Evolutionary conservation across 1,284 basidiomycete species (phyloP).

Genomic region (Tilletia setariae): DNA sequence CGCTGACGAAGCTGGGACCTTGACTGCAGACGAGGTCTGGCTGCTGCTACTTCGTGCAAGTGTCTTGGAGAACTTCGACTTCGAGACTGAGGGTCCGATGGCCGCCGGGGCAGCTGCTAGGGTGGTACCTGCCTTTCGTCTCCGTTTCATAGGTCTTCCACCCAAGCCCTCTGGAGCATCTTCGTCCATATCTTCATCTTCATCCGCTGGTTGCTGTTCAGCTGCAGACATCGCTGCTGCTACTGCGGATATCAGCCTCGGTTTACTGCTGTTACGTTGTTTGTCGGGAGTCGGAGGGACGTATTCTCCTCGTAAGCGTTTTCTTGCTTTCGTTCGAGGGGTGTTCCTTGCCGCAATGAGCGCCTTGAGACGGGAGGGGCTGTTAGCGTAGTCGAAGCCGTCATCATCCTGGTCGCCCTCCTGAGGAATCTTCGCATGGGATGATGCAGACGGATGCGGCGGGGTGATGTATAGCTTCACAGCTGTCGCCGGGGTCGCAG

Average conservation of each 20-base stretch:
- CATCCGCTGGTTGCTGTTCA: neutral
- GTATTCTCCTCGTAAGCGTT: slow-evolving; percentile 9
- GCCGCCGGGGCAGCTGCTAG: too few species aligned
- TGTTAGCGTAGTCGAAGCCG: slow-evolving; percentile 11
- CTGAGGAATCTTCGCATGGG: neutral
- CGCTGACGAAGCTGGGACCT: too few species aligned
- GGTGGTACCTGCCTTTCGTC: neutral
- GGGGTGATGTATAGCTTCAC: neutral
- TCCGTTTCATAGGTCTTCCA: neutral
- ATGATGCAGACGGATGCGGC: neutral
- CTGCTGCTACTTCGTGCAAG: too few species aligned
- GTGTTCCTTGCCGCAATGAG: neutral
- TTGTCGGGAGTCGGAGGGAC: slow-evolving; percentile 1
- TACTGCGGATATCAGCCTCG: too few species aligned
- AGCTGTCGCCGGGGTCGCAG: neutral
- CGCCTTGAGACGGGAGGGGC: slow-evolving; percentile 10
- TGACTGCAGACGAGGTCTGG: too few species aligned
- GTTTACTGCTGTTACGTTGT: too few species aligned
- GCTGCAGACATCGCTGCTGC: neutral
- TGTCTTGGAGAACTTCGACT: too few species aligned
- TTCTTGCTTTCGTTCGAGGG: slow-evolving; percentile 1
- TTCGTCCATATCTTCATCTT: slow-evolving; percentile 1
- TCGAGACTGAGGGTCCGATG: too few species aligned
- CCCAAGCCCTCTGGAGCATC: slow-evolving; percentile 12
- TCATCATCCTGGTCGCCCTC: neutral